These are phyloP conservation scores for Phytophthora colocasiae DNA, from an alignment of 352 stramenopile genomes.

Conservation along the genomic window DNA sequence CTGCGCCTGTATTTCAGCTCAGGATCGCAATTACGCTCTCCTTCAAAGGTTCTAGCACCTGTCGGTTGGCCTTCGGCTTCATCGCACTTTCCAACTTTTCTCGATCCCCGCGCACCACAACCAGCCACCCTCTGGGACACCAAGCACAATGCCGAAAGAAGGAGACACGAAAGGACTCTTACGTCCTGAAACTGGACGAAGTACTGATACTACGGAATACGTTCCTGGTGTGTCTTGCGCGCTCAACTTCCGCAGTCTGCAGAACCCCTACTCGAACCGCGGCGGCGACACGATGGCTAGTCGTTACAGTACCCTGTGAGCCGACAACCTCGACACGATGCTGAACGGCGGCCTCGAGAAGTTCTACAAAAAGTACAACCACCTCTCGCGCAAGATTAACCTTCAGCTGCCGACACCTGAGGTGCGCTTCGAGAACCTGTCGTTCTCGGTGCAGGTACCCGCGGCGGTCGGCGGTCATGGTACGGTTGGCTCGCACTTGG, in stretches of 20 bases:
- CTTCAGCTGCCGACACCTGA: constrained; percentile 43
- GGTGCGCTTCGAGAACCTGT: constrained; percentile 82
- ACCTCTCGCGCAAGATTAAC: constrained; percentile 75
- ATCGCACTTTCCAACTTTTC: too few relatives aligned
- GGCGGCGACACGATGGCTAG: constrained; percentile 32
- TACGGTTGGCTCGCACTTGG: constrained; percentile 66
- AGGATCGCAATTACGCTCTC: too few relatives aligned
- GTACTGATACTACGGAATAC: too few relatives aligned
- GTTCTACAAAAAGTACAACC: constrained; percentile 89
- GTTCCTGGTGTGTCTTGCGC: constrained; percentile 54
- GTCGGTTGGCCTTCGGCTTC: too few relatives aligned
- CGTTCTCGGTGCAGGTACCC: constrained; percentile 66
- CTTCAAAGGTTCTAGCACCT: too few relatives aligned
- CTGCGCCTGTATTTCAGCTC: too few relatives aligned
- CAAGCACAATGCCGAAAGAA: too few relatives aligned
- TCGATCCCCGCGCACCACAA: too few relatives aligned
- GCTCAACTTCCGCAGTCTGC: constrained; percentile 70
- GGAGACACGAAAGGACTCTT: too few relatives aligned
- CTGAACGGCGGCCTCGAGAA: constrained; percentile 70
- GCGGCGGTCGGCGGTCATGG: constrained; percentile 46
- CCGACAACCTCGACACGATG: constrained; percentile 71
- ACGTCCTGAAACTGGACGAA: too few relatives aligned
- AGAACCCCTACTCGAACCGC: constrained; percentile 72
- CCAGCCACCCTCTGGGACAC: too few relatives aligned
- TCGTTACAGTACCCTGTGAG: constrained; percentile 55